Percentiles rank a stretch among this genome's conserved stretches.
These are phyloP conservation scores for Marchantia paleacea DNA, from an alignment of 225 moss, liverwort and hornwort genomes.

Conservation along the genomic window DNA sequence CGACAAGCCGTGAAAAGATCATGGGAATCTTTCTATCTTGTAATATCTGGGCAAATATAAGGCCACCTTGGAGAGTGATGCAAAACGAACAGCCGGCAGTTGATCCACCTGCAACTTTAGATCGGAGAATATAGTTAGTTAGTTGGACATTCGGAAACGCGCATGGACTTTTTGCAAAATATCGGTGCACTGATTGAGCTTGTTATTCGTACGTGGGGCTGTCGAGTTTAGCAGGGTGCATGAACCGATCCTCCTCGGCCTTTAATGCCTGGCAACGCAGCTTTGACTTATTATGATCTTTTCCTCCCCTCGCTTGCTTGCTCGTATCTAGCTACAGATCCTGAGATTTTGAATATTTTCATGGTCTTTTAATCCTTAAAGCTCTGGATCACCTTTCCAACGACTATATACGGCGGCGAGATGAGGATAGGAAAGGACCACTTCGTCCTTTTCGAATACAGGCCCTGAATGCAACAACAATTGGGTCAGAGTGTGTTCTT, in stretches of 20 bases:
- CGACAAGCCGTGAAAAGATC: not conserved
- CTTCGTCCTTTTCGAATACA: too few species aligned
- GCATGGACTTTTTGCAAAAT: not conserved
- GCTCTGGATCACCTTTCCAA: not conserved
- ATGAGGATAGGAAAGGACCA: too few species aligned
- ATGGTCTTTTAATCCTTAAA: not conserved
- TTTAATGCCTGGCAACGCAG: too few species aligned
- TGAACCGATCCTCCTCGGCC: too few species aligned
- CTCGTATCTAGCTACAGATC: not conserved
- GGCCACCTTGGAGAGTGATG: not conserved
- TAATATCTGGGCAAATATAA: not conserved
- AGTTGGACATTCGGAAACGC: not conserved
- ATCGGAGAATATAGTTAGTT: not conserved
- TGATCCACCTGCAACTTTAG: not conserved
- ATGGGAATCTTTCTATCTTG: not conserved
- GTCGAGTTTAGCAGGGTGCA: not conserved
- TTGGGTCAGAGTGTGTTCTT: too few species aligned
- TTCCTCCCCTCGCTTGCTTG: too few species aligned
- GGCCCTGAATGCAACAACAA: too few species aligned
- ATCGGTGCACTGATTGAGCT: not conserved
- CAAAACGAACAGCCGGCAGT: conserved; percentile 1
- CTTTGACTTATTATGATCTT: too few species aligned
- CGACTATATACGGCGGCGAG: not conserved
- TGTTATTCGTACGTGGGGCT: not conserved
- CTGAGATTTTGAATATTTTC: not conserved